phyloP scores from a whole-genome alignment of 177 flowering plant genomes.

The Vitis hybrid region DNA sequence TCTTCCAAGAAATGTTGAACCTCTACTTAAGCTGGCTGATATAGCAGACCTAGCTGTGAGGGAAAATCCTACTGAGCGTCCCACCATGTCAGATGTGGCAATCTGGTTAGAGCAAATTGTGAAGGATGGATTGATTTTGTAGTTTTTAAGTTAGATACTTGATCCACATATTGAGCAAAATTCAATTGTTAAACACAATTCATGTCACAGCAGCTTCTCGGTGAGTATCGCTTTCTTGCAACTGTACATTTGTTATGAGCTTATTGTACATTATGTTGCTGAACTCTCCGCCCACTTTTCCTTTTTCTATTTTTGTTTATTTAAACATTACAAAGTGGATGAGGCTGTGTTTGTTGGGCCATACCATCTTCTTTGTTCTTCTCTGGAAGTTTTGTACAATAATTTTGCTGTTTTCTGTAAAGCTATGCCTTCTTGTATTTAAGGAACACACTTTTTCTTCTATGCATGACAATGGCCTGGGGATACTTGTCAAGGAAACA shows the following conservation, averaged over 20 bases:
- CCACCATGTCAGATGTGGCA: conserved; percentile 58
- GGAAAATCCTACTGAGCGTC: conserved; percentile 62
- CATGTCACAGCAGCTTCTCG: neutral
- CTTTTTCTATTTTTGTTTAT: neutral
- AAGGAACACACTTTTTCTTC: too few relatives aligned
- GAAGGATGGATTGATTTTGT: conserved; percentile 54
- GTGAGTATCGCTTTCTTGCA: conserved; percentile 19
- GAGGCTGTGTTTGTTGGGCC: conserved; percentile 7
- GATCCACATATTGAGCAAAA: neutral
- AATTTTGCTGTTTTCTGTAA: neutral
- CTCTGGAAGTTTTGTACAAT: neutral
- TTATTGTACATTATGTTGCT: conserved; percentile 27
- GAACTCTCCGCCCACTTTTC: neutral
- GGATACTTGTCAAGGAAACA: too few relatives aligned
- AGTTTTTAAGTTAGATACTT: conserved; percentile 5
- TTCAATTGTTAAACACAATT: neutral
- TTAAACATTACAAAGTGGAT: conserved; percentile 15
- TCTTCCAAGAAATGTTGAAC: conserved; percentile 83
- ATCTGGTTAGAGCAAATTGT: conserved; percentile 60
- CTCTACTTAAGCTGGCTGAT: conserved; percentile 77
- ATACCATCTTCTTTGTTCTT: conserved; percentile 1
- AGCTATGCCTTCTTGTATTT: too few relatives aligned
- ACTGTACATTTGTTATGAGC: conserved; percentile 39
- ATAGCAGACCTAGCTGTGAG: conserved; percentile 67
- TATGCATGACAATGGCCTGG: too few relatives aligned